phyloP scores from a whole-genome alignment of 2,329 filamentous ascomycete species.

The Xylariaceae sp. region DNA sequence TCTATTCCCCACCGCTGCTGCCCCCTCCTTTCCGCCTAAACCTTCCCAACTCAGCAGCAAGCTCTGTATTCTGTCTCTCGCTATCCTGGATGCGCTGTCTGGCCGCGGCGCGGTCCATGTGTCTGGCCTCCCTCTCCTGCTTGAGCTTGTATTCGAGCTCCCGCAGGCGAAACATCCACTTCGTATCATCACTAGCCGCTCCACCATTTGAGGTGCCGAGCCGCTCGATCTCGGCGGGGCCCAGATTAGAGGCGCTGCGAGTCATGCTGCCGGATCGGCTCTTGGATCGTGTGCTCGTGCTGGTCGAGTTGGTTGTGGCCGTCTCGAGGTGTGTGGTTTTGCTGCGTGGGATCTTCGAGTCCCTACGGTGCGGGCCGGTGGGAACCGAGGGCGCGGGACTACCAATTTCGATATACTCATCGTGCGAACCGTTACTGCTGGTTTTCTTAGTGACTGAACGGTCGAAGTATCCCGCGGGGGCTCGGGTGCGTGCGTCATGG shows the following conservation, averaged over 20 bases:
- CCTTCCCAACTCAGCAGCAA: slow-evolving; percentile 36
- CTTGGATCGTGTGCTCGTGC: slow-evolving; percentile 24
- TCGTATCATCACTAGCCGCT: slow-evolving; percentile 57
- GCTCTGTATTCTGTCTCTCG: slow-evolving; percentile 38
- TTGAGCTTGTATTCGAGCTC: slow-evolving; percentile 90
- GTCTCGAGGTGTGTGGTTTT: slow-evolving; percentile 42
- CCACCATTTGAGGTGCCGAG: slow-evolving; percentile 27
- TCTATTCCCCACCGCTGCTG: slow-evolving; percentile 20
- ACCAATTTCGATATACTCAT: slow-evolving; percentile 41
- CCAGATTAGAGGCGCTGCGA: slow-evolving; percentile 32
- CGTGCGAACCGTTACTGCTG: slow-evolving; percentile 40
- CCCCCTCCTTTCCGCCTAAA: slow-evolving; percentile 31
- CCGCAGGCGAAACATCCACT: slow-evolving; percentile 82
- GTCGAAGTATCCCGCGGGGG: slow-evolving; percentile 28
- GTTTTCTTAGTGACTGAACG: slow-evolving; percentile 45
- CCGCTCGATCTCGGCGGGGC: slow-evolving; percentile 27
- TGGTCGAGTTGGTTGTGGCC: slow-evolving; percentile 27
- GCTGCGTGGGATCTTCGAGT: slow-evolving; percentile 38
- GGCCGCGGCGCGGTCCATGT: slow-evolving; percentile 83
- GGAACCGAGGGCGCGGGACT: slow-evolving; percentile 59
- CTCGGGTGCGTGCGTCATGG: slow-evolving; percentile 58
- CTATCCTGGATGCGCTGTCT: slow-evolving; percentile 61
- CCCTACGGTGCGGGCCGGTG: slow-evolving; percentile 48
- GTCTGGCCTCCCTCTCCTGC: slow-evolving; percentile 81
- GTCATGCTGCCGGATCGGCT: slow-evolving; percentile 31